A percentile compares a stretch with the other conserved stretches of the same genome.
Evolutionary conservation across 768 basidiomycete species (phyloP).

Genomic region (Chiua virens): DNA sequence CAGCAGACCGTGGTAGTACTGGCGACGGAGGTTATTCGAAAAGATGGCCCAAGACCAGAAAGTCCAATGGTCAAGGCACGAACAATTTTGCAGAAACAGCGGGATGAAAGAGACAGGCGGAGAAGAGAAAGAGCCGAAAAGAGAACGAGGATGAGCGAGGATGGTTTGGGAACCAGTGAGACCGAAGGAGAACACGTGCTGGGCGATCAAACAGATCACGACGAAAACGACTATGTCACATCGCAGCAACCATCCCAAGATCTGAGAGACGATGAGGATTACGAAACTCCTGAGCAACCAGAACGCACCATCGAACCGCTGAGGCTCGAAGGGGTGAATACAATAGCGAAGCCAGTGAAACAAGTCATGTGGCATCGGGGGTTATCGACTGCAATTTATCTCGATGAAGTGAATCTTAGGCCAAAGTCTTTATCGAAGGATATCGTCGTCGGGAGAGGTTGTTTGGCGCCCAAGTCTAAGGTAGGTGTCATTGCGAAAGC

Average conservation of each 20-base stretch:
- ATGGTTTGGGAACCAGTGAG: slow-evolving; percentile 26
- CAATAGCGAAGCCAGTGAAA: slow-evolving; percentile 38
- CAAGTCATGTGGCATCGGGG: slow-evolving; percentile 80
- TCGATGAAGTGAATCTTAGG: slow-evolving; percentile 63
- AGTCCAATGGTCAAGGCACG: slow-evolving; percentile 76
- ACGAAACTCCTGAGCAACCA: slow-evolving; percentile 59
- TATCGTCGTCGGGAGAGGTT: slow-evolving; percentile 53
- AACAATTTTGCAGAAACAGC: slow-evolving; percentile 64
- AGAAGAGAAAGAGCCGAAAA: slow-evolving; percentile 60
- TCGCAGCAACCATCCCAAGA: slow-evolving; percentile 52
- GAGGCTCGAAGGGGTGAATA: slow-evolving; percentile 35
- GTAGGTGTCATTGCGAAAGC: slow-evolving; percentile 35
- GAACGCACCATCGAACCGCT: slow-evolving; percentile 42
- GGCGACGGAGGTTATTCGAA: slow-evolving; percentile 69
- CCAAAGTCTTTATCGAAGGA: slow-evolving; percentile 45
- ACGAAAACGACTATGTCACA: slow-evolving; percentile 28
- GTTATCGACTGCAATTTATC: slow-evolving; percentile 56
- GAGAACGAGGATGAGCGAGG: slow-evolving; percentile 50
- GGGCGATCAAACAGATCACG: slow-evolving; percentile 13
- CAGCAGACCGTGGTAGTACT: slow-evolving; percentile 63
- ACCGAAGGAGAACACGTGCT: slow-evolving; percentile 28
- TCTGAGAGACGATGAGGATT: slow-evolving; percentile 82
- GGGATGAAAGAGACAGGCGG: slow-evolving; percentile 57
- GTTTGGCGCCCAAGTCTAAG: slow-evolving; percentile 66
- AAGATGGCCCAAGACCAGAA: slow-evolving; percentile 68